phyloP scores from a whole-genome alignment of 495 filamentous ascomycete species.

The Acidiella bohemica region DNA sequence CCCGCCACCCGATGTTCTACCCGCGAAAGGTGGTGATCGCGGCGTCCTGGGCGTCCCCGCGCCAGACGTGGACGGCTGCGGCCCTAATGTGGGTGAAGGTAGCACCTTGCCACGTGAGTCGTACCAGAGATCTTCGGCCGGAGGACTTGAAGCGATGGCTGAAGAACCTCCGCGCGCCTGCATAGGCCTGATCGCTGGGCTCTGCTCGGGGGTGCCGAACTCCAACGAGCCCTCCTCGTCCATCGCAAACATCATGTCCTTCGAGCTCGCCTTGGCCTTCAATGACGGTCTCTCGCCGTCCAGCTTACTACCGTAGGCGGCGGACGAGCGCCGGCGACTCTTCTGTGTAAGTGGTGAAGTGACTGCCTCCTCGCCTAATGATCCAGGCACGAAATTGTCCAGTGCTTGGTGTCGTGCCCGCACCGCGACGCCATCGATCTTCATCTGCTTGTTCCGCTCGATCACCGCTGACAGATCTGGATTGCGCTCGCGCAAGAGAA shows the following conservation, averaged over 20 bases:
- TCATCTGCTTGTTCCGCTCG: constrained; percentile 40
- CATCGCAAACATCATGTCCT: constrained; percentile 90
- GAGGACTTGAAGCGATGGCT: constrained; percentile 13
- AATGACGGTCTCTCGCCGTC: constrained; percentile 40
- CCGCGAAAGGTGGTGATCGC: constrained; percentile 3
- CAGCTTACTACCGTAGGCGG: neutral
- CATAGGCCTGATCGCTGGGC: constrained; percentile 11
- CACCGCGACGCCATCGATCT: constrained; percentile 47
- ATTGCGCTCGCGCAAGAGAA: constrained; percentile 55
- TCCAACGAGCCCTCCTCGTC: constrained; percentile 51
- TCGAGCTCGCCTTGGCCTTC: constrained; percentile 47
- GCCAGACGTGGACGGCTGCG: constrained; percentile 9
- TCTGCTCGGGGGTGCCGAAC: constrained; percentile 1
- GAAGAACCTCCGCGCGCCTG: constrained; percentile 2
- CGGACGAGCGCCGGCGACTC: constrained; percentile 5
- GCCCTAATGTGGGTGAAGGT: constrained; percentile 14
- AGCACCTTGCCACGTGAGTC: constrained; percentile 28
- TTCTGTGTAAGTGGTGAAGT: constrained; percentile 7
- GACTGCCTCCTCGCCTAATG: constrained; percentile 22
- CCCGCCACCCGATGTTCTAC: constrained; percentile 20
- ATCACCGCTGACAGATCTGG: constrained; percentile 45
- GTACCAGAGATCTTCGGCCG: constrained; percentile 22
- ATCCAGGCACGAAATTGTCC: constrained; percentile 25
- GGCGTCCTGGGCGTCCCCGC: constrained; percentile 7
- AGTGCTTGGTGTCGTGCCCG: constrained; percentile 33